These are phyloP conservation scores for Boletus eberwhitei DNA, from an alignment of 768 basidiomycete species.

Conservation along the genomic window DNA sequence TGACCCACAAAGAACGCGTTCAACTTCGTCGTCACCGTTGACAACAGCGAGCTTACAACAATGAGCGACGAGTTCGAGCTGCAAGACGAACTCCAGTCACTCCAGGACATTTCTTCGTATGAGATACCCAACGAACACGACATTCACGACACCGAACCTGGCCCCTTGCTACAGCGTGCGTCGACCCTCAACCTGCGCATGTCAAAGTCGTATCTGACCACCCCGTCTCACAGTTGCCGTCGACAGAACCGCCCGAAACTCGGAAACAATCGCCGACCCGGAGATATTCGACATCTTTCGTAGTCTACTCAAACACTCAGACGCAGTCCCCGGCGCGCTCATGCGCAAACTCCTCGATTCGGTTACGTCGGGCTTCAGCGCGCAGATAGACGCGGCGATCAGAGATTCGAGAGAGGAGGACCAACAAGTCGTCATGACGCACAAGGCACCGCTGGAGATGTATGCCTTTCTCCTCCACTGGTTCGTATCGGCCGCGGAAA, in stretches of 20 bases:
- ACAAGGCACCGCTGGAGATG: conserved; percentile 80
- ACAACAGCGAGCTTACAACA: conserved; percentile 3
- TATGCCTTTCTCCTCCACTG: conserved; percentile 91
- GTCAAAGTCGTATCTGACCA: conserved; percentile 6
- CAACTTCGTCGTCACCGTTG: background rate
- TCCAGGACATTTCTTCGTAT: conserved; percentile 60
- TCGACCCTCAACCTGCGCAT: background rate
- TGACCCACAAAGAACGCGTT: conserved; percentile 10
- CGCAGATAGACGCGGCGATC: conserved; percentile 69
- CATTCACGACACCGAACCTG: conserved; percentile 51
- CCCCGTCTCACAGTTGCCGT: conserved; percentile 58
- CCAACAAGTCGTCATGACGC: conserved; percentile 54
- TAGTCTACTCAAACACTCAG: conserved; percentile 74
- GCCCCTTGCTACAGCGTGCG: conserved; percentile 57
- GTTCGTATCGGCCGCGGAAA: conserved; percentile 83
- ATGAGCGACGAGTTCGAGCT: conserved; percentile 62
- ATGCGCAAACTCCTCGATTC: conserved; percentile 90
- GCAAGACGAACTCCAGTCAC: conserved; percentile 69
- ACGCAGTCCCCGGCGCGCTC: conserved; percentile 54
- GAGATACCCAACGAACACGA: conserved; percentile 70
- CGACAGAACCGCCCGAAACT: conserved; percentile 70
- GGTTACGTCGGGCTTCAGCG: conserved; percentile 68
- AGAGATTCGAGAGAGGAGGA: conserved; percentile 70
- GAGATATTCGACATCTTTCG: conserved; percentile 80
- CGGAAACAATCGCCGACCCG: conserved; percentile 64